Evolutionary conservation across 495 filamentous ascomycete genomes (phyloP).

Genomic region (Penicillium coffeae): DNA sequence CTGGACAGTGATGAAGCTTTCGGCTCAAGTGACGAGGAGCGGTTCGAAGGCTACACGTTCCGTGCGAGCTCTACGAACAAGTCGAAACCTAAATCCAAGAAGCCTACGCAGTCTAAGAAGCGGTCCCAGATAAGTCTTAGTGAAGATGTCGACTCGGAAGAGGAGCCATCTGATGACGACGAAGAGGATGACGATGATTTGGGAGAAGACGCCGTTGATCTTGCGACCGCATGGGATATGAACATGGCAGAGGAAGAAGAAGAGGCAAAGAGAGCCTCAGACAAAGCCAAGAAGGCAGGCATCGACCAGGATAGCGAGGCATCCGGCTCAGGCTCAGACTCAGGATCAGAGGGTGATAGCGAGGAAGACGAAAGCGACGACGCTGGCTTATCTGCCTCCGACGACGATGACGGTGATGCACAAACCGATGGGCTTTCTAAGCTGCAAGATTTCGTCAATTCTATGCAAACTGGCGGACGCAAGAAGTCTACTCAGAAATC

Average conservation of each 20-base stretch:
- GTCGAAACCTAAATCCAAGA: slow-evolving; percentile 33
- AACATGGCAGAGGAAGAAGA: slow-evolving; percentile 50
- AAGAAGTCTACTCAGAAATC: slow-evolving; percentile 28
- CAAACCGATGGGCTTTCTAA: slow-evolving; percentile 58
- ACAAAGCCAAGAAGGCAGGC: slow-evolving; percentile 29
- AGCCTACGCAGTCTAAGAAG: slow-evolving; percentile 25
- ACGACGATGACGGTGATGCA: slow-evolving; percentile 55
- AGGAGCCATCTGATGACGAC: slow-evolving; percentile 45
- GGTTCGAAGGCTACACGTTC: slow-evolving; percentile 73
- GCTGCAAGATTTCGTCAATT: slow-evolving; percentile 66
- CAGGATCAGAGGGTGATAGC: slow-evolving; percentile 36
- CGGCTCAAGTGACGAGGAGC: slow-evolving; percentile 82
- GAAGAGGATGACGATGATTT: slow-evolving; percentile 54
- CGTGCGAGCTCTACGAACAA: slow-evolving; percentile 60
- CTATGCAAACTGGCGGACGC: slow-evolving; percentile 48
- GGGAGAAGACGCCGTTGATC: slow-evolving; percentile 81
- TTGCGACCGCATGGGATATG: slow-evolving; percentile 77
- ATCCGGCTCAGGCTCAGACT: slow-evolving; percentile 10
- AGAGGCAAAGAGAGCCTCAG: slow-evolving; percentile 26
- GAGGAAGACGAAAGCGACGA: slow-evolving; percentile 50
- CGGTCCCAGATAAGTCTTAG: slow-evolving; percentile 48
- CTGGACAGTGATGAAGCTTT: slow-evolving; percentile 92
- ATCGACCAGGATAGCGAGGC: slow-evolving; percentile 31
- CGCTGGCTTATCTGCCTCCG: slow-evolving; percentile 48
- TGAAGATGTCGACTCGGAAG: slow-evolving; percentile 53